Conservation (phyloP, 306 rosid species). For the Biancaea sappan region DNA sequence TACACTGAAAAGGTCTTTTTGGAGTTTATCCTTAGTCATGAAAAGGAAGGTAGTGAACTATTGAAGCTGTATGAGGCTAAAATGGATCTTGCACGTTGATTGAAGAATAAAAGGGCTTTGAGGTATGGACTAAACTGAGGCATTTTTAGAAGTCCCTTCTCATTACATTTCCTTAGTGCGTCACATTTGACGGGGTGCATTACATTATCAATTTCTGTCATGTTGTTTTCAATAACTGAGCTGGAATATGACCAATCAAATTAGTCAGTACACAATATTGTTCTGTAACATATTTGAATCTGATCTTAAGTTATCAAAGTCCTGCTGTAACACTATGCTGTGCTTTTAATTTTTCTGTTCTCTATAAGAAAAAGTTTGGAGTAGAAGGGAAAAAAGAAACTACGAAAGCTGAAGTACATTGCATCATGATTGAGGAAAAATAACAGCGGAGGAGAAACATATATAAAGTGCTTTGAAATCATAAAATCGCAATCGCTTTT, state of each 20-base stretch:
- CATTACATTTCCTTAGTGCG: background rate
- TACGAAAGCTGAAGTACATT: too few relatives aligned
- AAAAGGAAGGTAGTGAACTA: background rate
- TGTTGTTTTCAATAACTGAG: background rate
- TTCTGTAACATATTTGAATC: too few relatives aligned
- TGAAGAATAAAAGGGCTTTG: background rate
- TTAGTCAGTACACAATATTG: too few relatives aligned
- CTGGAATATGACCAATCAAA: background rate
- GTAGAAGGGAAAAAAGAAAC: too few relatives aligned
- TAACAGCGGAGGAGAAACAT: too few relatives aligned
- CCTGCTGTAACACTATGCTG: too few relatives aligned
- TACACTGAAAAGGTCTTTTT: conserved; percentile 13
- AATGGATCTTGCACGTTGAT: background rate
- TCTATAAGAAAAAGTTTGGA: too few relatives aligned
- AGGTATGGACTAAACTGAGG: background rate
- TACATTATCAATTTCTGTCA: background rate
- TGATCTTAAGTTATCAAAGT: too few relatives aligned
- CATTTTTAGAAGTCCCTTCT: background rate
- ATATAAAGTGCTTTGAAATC: background rate
- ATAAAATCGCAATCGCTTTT: background rate
- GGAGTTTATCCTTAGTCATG: conserved; percentile 22
- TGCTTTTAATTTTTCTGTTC: too few relatives aligned
- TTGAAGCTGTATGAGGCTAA: conserved; percentile 2
- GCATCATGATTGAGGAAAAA: too few relatives aligned
- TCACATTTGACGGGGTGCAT: too few relatives aligned